Conservation (phyloP, 2,329 filamentous ascomycete genomes). For the Colletotrichum sp. region DNA sequence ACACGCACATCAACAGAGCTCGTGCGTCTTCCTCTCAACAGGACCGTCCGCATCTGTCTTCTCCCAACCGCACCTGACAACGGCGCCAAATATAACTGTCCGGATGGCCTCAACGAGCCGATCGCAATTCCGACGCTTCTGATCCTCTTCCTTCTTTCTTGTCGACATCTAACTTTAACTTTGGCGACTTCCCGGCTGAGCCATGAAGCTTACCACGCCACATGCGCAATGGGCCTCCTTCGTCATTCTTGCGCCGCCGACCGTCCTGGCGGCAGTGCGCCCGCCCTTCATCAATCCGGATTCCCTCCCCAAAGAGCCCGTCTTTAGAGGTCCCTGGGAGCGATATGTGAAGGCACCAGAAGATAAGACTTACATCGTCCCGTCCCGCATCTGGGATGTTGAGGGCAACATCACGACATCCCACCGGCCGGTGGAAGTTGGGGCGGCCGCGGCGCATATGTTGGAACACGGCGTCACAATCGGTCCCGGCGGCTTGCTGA, state of each 20-base stretch:
- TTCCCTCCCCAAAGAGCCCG: constrained; percentile 32
- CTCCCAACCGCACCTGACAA: background rate
- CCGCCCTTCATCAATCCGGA: constrained; percentile 24
- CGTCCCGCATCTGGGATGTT: constrained; percentile 34
- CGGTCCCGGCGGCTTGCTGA: constrained; percentile 37
- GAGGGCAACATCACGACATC: constrained; percentile 35
- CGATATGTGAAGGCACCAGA: constrained; percentile 39
- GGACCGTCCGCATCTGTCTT: background rate
- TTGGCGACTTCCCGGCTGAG: background rate
- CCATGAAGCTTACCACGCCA: constrained; percentile 1
- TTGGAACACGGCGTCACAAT: constrained; percentile 27
- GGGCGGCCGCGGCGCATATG: constrained; percentile 4
- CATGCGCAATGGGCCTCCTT: background rate
- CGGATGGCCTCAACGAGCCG: background rate
- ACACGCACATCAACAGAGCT: background rate
- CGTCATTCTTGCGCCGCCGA: background rate
- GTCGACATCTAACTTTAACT: background rate
- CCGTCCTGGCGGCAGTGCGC: constrained; percentile 1
- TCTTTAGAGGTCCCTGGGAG: constrained; percentile 46
- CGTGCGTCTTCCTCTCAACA: background rate
- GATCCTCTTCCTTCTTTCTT: background rate
- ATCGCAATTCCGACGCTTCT: background rate
- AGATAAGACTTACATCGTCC: constrained; percentile 37
- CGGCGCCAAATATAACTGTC: background rate
- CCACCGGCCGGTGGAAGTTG: background rate